Evolutionary conservation across 495 filamentous ascomycete species (phyloP).

Genomic region (Astrothelium macrocarpum): DNA sequence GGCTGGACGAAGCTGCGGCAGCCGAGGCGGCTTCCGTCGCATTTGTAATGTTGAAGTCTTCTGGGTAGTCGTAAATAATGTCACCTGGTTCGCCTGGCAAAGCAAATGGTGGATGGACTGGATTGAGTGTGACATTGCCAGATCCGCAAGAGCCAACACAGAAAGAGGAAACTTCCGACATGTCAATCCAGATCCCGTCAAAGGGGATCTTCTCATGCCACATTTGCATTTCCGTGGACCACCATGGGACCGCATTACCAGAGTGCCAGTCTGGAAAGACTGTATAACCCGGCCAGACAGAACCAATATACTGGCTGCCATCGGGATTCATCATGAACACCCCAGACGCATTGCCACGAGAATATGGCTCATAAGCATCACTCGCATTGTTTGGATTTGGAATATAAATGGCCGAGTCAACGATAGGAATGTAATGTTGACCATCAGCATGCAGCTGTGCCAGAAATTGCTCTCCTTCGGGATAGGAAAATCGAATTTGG

Average conservation of each 20-base stretch:
- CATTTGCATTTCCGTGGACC: conserved; percentile 55
- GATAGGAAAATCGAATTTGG: conserved; percentile 38
- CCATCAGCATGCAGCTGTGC: conserved; percentile 51
- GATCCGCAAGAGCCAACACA: conserved; percentile 71
- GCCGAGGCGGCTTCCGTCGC: conserved; percentile 56
- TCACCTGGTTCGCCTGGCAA: conserved; percentile 45
- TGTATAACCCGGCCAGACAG: conserved; percentile 55
- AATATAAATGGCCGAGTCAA: conserved; percentile 73
- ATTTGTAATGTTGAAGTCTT: conserved; percentile 63
- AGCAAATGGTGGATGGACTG: conserved; percentile 55
- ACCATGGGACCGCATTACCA: conserved; percentile 53
- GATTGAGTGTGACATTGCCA: conserved; percentile 57
- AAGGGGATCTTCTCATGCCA: conserved; percentile 48
- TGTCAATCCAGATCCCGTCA: conserved; percentile 55
- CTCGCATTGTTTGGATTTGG: conserved; percentile 49
- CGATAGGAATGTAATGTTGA: conserved; percentile 72
- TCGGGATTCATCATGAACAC: conserved; percentile 56
- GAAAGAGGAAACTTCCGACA: conserved; percentile 65
- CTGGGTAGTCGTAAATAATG: conserved; percentile 45
- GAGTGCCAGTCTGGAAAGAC: conserved; percentile 58
- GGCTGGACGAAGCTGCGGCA: conserved; percentile 42
- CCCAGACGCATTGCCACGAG: conserved; percentile 52
- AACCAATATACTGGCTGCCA: conserved; percentile 49
- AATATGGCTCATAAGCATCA: conserved; percentile 61
- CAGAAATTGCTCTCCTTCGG: conserved; percentile 51